A percentile compares a stretch with the other conserved stretches of the same genome.
Evolutionary conservation across 2,329 filamentous ascomycete species (phyloP).

Genomic region (Albifimbria verrucaria): DNA sequence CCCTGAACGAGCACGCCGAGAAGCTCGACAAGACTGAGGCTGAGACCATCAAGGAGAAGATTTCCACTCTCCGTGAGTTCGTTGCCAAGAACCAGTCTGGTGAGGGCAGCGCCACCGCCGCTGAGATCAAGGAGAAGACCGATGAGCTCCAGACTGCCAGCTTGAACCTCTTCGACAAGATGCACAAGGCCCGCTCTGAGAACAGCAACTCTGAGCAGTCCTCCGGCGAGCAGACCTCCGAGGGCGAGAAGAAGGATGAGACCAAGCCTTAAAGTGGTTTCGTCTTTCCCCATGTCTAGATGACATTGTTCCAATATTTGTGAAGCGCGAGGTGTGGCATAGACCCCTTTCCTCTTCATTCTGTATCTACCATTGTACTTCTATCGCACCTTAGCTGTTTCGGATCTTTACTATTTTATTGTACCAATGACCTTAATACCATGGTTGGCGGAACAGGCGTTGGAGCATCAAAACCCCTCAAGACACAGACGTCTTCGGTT

Average conservation of each 20-base stretch:
- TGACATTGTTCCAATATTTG: slow-evolving; percentile 27
- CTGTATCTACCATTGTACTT: slow-evolving; percentile 50
- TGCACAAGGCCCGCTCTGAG: slow-evolving; percentile 92
- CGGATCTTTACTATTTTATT: slow-evolving; percentile 33
- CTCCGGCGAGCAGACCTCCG: slow-evolving; percentile 48
- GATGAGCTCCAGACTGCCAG: slow-evolving; percentile 95
- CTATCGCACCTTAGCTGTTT: slow-evolving; percentile 39
- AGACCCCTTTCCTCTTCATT: slow-evolving; percentile 28
- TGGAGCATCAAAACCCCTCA: slow-evolving; percentile 48
- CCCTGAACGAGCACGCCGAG: slow-evolving; percentile 93
- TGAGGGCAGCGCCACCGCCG: slow-evolving; percentile 79
- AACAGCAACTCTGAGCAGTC: slow-evolving; percentile 50
- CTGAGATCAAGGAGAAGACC: slow-evolving; percentile 97
- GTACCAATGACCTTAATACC: slow-evolving; percentile 43
- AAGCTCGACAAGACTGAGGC: slow-evolving; percentile 96
- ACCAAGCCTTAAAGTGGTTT: slow-evolving; percentile 56
- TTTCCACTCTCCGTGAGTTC: slow-evolving; percentile 77
- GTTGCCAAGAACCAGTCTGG: slow-evolving; percentile 93
- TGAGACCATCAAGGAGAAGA: slow-evolving; percentile 92
- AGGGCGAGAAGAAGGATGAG: slow-evolving; percentile 76
- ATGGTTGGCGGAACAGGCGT: slow-evolving; percentile 47
- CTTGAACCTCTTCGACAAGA: slow-evolving; percentile 98
- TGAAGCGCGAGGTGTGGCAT: slow-evolving; percentile 31
- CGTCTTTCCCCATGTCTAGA: slow-evolving; percentile 2
- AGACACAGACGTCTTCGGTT: slow-evolving; percentile 34